Base-by-base conservation (phyloP, 305 asterid species). In the Fraxinus ornus region DNA sequence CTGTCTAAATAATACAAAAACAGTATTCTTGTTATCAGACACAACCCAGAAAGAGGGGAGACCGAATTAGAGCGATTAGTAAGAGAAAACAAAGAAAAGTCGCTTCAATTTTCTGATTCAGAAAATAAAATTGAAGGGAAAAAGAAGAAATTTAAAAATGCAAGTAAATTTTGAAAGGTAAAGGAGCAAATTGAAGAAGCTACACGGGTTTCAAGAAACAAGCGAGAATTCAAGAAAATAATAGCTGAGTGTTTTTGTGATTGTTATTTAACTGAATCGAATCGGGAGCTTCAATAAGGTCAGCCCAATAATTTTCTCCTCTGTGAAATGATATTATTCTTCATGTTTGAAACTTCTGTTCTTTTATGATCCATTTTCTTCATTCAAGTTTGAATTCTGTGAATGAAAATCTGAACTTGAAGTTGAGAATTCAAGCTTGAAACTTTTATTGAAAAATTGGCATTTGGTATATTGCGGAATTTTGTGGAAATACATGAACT, bases 11-110 rank as follows among this genome's bases (percentile, higher is more conserved):
- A 81, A 60, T 80, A 49, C 86, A 78, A 78, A 60, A 62, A 3
- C 76, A 76, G 39, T 52, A 66, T 57, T 82, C 52, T 70, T 70
- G 84, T 82, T 79, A 78, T 83, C 85, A 81, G 87, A 80, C 78
- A 82, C 84, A 83, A 82, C 84, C 76, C 83, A 79, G 81, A 79
- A 41, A 77, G 83, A 82, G 81, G 83, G 79, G 84, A 88, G 83
- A 41, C 49, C 82, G 84, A 60, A 80, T 84, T 70, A 79, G 88
- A 83, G 87, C 89, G 92, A 89, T 88, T 91, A 84, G 89, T 81
- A 84, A 87, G 88, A 81, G 85, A 83, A 85, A 80, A 60, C 88
- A 80, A 36, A 66, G 86, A 57, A 83, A 87, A 80, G 78, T 86
- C 87, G 86, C 82, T 83, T 87, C 86, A 82, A 87, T 81, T 87